These are phyloP conservation scores for Tricholoma flavovirens DNA, from an alignment of 768 basidiomycete species.

Conservation along the genomic window DNA sequence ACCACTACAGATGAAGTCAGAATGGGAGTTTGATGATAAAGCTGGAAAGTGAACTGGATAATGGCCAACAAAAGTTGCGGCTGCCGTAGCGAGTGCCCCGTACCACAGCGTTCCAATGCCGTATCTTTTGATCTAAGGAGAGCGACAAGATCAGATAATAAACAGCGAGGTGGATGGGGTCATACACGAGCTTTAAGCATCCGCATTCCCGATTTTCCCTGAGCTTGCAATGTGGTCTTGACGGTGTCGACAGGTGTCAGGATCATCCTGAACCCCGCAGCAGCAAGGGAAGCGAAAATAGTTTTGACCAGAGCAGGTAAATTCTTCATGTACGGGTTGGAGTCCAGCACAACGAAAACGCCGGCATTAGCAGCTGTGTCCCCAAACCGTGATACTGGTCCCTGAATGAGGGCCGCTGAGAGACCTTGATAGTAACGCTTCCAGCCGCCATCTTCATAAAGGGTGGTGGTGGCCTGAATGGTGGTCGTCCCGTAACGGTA, in stretches of 20 bases:
- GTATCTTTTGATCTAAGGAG: slow-evolving; percentile 56
- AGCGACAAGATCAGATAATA: not conserved
- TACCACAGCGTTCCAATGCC: slow-evolving; percentile 83
- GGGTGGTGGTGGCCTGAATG: slow-evolving; percentile 54
- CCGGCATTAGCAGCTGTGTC: slow-evolving; percentile 95
- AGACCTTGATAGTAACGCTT: slow-evolving; percentile 87
- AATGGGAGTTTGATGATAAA: not conserved
- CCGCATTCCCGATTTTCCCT: slow-evolving; percentile 63
- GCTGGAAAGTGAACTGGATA: slow-evolving; percentile 55
- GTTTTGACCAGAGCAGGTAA: slow-evolving; percentile 70
- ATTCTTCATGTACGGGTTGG: slow-evolving; percentile 62
- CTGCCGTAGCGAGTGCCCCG: slow-evolving; percentile 87
- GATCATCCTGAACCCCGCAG: slow-evolving; percentile 85
- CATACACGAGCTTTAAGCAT: slow-evolving; percentile 64
- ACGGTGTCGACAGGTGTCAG: slow-evolving; percentile 90
- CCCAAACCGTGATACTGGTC: slow-evolving; percentile 80
- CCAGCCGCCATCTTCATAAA: slow-evolving; percentile 77
- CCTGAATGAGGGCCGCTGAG: slow-evolving; percentile 79
- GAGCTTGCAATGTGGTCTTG: slow-evolving; percentile 94
- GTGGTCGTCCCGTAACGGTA: slow-evolving; percentile 83
- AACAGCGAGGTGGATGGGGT: not conserved
- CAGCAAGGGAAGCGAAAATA: slow-evolving; percentile 68
- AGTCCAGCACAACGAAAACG: slow-evolving; percentile 78
- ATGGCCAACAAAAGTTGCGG: slow-evolving; percentile 89
- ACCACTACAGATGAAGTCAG: slow-evolving; percentile 51